Evolutionary conservation across 306 rosid species (phyloP).

Genomic region (Lithocarpus polystachyus): DNA sequence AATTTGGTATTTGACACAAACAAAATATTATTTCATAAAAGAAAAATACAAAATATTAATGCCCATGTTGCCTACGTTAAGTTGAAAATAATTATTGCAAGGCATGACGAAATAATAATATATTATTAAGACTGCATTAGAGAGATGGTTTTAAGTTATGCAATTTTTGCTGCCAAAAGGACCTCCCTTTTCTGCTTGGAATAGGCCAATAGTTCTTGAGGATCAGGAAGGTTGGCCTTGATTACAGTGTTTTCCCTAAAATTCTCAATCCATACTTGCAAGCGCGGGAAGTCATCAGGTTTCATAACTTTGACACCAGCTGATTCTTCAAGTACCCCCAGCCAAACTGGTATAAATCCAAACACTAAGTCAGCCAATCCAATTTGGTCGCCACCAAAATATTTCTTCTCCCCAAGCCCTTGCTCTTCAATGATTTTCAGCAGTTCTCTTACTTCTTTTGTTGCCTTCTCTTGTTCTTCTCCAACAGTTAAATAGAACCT

Average conservation of each 20-base stretch:
- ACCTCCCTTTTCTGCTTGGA: neutral
- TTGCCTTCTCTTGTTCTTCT: neutral
- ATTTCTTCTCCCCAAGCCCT: constrained; percentile 9
- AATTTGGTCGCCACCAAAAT: constrained; percentile 26
- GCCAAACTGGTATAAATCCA: constrained; percentile 18
- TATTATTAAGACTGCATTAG: no score
- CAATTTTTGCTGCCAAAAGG: neutral
- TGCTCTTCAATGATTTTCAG: constrained; percentile 14
- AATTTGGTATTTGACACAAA: no score
- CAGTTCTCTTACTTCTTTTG: constrained; percentile 6
- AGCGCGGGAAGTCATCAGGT: constrained; percentile 7
- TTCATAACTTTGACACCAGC: constrained; percentile 11
- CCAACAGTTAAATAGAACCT: constrained; percentile 2
- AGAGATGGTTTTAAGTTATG: neutral
- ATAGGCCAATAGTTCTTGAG: neutral
- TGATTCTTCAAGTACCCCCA: constrained; percentile 12
- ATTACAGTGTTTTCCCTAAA: constrained; percentile 23
- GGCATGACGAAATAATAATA: no score
- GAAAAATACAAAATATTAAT: no score
- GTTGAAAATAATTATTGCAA: no score
- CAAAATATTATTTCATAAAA: no score
- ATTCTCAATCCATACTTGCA: constrained; percentile 19
- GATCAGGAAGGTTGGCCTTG: constrained; percentile 23
- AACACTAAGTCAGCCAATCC: constrained; percentile 24
- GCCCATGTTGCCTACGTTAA: no score